phyloP scores from a whole-genome alignment of 2,329 filamentous ascomycete species.

The Furcasterigmium furcatum region DNA sequence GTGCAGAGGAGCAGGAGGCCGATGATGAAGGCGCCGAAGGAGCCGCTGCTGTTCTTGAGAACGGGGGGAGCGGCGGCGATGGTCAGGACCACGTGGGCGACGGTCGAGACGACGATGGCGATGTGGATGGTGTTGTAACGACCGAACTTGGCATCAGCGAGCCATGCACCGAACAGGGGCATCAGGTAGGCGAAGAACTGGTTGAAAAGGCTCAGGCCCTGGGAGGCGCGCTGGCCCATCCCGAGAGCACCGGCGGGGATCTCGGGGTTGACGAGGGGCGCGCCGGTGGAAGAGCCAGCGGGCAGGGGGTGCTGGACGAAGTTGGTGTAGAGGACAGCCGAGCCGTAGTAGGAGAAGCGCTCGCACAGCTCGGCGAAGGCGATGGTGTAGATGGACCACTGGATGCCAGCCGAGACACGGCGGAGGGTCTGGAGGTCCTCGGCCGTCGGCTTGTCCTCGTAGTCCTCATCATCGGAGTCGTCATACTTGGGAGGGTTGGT shows the following conservation, averaged over 20 bases:
- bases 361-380: slow-evolving; percentile 74
- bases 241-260: slow-evolving; percentile 49
- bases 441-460: slow-evolving; percentile 48
- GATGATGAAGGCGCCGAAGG: slow-evolving; percentile 67
- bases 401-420: slow-evolving; percentile 62
- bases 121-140: slow-evolving; percentile 71
- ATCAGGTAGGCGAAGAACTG: slow-evolving; percentile 61
- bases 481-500: slow-evolving; percentile 14
- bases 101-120: slow-evolving; percentile 61
- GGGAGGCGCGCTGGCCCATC: slow-evolving; percentile 54
- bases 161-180: slow-evolving; percentile 51
- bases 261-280: slow-evolving; percentile 24
- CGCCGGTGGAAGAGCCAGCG: slow-evolving; percentile 49
- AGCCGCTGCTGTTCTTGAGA: slow-evolving; percentile 48
- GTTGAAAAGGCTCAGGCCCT: slow-evolving; percentile 50
- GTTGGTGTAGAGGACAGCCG: slow-evolving; percentile 65
- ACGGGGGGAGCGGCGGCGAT: slow-evolving; percentile 61
- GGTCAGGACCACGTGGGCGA: slow-evolving; percentile 65
- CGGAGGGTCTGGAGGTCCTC: slow-evolving; percentile 61
- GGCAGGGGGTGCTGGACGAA: slow-evolving; percentile 58
- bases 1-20: slow-evolving; percentile 53
- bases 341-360: slow-evolving; percentile 76
- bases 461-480: slow-evolving; percentile 21
- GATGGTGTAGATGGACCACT: slow-evolving; percentile 64
- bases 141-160: slow-evolving; percentile 69